phyloP scores from a whole-genome alignment of 2,329 filamentous ascomycete genomes.

The Pseudomassariella vexata region DNA sequence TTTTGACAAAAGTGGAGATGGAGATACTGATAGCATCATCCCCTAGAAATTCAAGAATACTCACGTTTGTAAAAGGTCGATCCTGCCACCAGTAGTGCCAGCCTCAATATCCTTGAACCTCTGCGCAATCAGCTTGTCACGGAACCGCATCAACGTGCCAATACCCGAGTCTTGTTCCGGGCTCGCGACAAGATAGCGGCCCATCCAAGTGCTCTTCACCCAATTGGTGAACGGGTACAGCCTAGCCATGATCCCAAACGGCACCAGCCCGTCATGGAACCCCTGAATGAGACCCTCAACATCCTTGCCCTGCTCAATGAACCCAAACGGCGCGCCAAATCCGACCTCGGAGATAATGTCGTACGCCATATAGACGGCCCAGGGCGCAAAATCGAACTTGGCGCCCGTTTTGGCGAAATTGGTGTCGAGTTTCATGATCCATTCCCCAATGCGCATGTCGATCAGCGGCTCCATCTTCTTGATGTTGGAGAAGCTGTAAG shows the following conservation, averaged over 20 bases:
- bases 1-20: neutral
- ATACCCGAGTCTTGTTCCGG: slow-evolving; percentile 49
- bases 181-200: slow-evolving; percentile 45
- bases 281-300: slow-evolving; percentile 47
- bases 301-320: slow-evolving; percentile 45
- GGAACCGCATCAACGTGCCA: slow-evolving; percentile 51
- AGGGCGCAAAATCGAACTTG: slow-evolving; percentile 48
- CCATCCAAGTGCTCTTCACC: slow-evolving; percentile 46
- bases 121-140: slow-evolving; percentile 44
- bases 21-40: too few species aligned
- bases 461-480: slow-evolving; percentile 54
- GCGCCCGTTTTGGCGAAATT: slow-evolving; percentile 37
- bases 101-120: slow-evolving; percentile 39
- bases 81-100: slow-evolving; percentile 34
- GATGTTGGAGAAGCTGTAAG: slow-evolving; percentile 51
- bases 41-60: neutral
- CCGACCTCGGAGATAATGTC: slow-evolving; percentile 52
- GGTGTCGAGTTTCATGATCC: slow-evolving; percentile 40
- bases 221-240: slow-evolving; percentile 49
- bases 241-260: slow-evolving; percentile 45
- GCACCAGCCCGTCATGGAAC: slow-evolving; percentile 45
- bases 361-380: slow-evolving; percentile 52
- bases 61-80: slow-evolving; percentile 49
- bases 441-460: slow-evolving; percentile 42
- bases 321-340: slow-evolving; percentile 51